Conservation (phyloP, 768 basidiomycete genomes). For the Boletus bicolor region DNA sequence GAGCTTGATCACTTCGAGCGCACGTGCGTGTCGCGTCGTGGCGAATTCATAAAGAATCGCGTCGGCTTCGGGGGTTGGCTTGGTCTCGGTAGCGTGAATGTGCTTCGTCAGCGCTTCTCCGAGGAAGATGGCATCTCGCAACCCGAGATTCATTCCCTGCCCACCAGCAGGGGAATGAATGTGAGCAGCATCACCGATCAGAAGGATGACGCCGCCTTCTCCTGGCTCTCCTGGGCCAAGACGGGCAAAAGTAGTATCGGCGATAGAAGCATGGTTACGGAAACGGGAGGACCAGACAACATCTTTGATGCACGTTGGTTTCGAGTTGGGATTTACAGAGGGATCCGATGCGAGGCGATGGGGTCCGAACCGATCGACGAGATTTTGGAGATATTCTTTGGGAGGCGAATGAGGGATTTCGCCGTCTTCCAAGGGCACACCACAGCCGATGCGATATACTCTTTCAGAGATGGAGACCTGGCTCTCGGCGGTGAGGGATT, state of each 20-base stretch:
- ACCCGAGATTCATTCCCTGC: slow-evolving; percentile 58
- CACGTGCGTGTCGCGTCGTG: slow-evolving; percentile 35
- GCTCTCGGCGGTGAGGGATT: slow-evolving; percentile 10
- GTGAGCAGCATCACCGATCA: slow-evolving; percentile 50
- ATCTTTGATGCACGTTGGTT: slow-evolving; percentile 33
- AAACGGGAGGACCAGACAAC: slow-evolving; percentile 47
- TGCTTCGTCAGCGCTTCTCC: slow-evolving; percentile 42
- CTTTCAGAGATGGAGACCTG: slow-evolving; percentile 2
- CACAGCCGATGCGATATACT: slow-evolving; percentile 41
- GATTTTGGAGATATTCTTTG: slow-evolving; percentile 41
- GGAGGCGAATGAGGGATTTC: slow-evolving; percentile 37
- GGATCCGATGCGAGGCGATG: slow-evolving; percentile 33
- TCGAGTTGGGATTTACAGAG: slow-evolving; percentile 30
- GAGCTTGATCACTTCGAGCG: slow-evolving; percentile 40
- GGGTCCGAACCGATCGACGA: slow-evolving; percentile 42
- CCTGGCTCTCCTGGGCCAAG: slow-evolving; percentile 12
- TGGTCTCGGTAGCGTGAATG: slow-evolving; percentile 16
- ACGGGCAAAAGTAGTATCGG: slow-evolving; percentile 37
- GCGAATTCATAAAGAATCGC: slow-evolving; percentile 36
- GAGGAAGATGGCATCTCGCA: slow-evolving; percentile 50
- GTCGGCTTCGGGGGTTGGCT: slow-evolving; percentile 23
- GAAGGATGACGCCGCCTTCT: slow-evolving; percentile 19
- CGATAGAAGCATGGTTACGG: slow-evolving; percentile 43
- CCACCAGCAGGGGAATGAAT: slow-evolving; percentile 55
- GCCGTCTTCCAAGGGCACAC: slow-evolving; percentile 35